Evolutionary conservation across 805 yeast genomes (phyloP).

Genomic region (Zygoascus ofunaensis): DNA sequence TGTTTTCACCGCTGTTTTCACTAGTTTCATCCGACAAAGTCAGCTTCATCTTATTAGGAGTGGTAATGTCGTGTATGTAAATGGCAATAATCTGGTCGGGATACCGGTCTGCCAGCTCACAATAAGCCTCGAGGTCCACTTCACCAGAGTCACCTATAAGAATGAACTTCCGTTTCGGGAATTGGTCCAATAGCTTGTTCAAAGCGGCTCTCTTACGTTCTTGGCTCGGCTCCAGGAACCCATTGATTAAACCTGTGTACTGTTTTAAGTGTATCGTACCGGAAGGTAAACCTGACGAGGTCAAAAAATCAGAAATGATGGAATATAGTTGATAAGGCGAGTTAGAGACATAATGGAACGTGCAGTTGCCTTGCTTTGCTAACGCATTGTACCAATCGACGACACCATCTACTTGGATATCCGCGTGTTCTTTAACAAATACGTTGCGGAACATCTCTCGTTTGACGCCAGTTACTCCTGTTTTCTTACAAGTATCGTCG

Average conservation of each 20-base stretch:
- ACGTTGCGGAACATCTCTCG: constrained; percentile 73
- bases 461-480: constrained; percentile 87
- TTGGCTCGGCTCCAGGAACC: constrained; percentile 79
- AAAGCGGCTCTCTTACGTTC: constrained; percentile 68
- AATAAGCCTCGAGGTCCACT: constrained; percentile 86
- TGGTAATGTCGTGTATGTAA: constrained; percentile 63
- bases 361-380: constrained; percentile 36
- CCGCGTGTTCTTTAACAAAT: constrained; percentile 52
- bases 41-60: not conserved
- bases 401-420: constrained; percentile 69
- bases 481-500: constrained; percentile 85
- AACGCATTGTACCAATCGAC: constrained; percentile 61
- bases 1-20: no score
- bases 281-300: constrained; percentile 48
- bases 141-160: constrained; percentile 95
- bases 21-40: not conserved
- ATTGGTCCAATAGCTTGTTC: constrained; percentile 55
- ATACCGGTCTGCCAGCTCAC: constrained; percentile 49
- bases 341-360: constrained; percentile 91
- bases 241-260: constrained; percentile 70
- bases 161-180: constrained; percentile 67
- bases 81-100: constrained; percentile 66
- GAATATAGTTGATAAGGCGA: constrained; percentile 86
- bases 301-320: constrained; percentile 48
- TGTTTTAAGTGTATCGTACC: constrained; percentile 86